phyloP scores from a whole-genome alignment of 345 rosid species.

The Populus simonii region DNA sequence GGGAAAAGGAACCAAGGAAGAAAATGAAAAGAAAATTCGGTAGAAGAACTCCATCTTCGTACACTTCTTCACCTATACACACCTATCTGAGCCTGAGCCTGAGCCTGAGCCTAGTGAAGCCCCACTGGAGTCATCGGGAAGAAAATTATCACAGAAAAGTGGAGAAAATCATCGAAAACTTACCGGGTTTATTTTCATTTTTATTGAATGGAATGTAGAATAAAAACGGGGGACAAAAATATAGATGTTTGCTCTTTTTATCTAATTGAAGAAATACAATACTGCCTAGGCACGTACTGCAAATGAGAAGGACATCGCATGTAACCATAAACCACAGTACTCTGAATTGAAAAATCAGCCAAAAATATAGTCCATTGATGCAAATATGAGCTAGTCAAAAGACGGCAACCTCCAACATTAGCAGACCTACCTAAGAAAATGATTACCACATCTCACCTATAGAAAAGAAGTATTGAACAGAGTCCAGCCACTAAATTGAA shows the following conservation, averaged over 20 bases:
- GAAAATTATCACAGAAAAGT: background rate
- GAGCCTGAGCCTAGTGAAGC: background rate
- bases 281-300: background rate
- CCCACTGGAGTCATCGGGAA: background rate
- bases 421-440: background rate
- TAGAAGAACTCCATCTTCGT: background rate
- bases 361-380: conserved; percentile 5
- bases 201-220: background rate
- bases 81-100: background rate
- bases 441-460: conserved; percentile 13
- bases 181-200: background rate
- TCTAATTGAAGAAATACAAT: background rate
- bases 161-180: background rate
- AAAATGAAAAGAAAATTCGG: no score
- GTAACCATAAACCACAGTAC: background rate
- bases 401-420: conserved; percentile 6
- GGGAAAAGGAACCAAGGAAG: no score
- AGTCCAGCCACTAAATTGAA: conserved; percentile 9
- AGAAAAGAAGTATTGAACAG: conserved; percentile 18
- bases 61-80: background rate
- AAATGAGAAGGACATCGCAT: background rate
- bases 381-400: conserved; percentile 14
- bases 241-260: background rate
- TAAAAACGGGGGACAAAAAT: no score
- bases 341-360: background rate